These are phyloP conservation scores for Candida coquimbonensis DNA, from an alignment of 805 yeast genomes.

Conservation along the genomic window DNA sequence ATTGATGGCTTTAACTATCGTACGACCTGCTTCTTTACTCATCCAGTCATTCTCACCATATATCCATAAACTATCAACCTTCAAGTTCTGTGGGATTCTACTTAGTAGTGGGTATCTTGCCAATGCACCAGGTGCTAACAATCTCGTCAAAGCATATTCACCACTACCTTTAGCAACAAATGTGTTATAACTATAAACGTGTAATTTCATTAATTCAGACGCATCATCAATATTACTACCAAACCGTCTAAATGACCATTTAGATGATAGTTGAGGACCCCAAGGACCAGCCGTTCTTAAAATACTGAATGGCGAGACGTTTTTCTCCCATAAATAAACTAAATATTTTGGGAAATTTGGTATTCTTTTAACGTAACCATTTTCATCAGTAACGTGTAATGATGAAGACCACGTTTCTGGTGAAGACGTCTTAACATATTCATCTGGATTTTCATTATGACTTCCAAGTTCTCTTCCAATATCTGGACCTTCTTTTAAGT, in stretches of 20 bases:
- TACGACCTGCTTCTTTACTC: slow-evolving; percentile 53
- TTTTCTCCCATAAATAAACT: slow-evolving; percentile 42
- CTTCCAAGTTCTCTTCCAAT: slow-evolving; percentile 26
- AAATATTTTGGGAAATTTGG: slow-evolving; percentile 31
- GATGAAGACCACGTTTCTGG: slow-evolving; percentile 8
- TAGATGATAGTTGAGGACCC: slow-evolving; percentile 42
- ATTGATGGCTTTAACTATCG: slow-evolving; percentile 31
- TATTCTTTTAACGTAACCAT: slow-evolving; percentile 28
- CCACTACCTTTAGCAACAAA: slow-evolving; percentile 56
- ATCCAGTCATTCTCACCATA: slow-evolving; percentile 72
- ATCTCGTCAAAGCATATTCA: slow-evolving; percentile 53
- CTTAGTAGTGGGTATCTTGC: slow-evolving; percentile 52
- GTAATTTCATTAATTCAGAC: slow-evolving; percentile 33
- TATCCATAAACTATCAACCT: slow-evolving; percentile 37
- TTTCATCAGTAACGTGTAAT: slow-evolving; percentile 21
- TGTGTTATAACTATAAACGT: slow-evolving; percentile 44
- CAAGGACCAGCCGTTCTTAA: slow-evolving; percentile 46
- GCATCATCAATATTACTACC: slow-evolving; percentile 20
- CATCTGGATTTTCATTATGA: slow-evolving; percentile 13
- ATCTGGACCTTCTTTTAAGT: slow-evolving; percentile 23
- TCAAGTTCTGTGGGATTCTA: slow-evolving; percentile 35
- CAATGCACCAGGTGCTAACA: slow-evolving; percentile 51
- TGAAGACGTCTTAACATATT: slow-evolving; percentile 5
- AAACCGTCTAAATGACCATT: slow-evolving; percentile 50
- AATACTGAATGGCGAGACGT: slow-evolving; percentile 49